phyloP scores from a whole-genome alignment of 1,284 basidiomycete genomes.

The Somion occarium region DNA sequence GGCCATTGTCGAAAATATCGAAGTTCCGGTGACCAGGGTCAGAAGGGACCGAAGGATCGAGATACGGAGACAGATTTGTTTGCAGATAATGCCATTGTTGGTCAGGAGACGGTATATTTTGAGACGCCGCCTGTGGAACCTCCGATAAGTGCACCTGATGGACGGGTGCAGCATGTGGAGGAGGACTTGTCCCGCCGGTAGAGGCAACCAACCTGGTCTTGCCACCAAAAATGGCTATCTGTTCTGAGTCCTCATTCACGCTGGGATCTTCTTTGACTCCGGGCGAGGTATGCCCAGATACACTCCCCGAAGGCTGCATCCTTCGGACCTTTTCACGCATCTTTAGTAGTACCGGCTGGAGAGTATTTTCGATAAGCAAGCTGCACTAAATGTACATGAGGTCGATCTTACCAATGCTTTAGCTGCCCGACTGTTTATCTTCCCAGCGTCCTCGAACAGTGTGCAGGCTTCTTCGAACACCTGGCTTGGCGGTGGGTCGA shows the following conservation, averaged over 20 bases:
- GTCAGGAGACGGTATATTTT: background rate
- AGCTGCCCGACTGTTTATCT: slow-evolving; percentile 21
- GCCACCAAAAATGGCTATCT: slow-evolving; percentile 5
- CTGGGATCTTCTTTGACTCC: background rate
- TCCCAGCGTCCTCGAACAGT: slow-evolving; percentile 22
- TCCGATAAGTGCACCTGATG: background rate
- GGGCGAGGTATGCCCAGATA: background rate
- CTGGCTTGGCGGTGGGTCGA: slow-evolving; percentile 25
- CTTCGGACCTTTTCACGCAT: slow-evolving; percentile 4
- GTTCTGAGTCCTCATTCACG: background rate
- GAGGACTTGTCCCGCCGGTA: background rate
- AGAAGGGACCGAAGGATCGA: background rate
- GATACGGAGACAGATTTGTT: too few relatives aligned
- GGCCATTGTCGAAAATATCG: background rate
- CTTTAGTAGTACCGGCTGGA: slow-evolving; percentile 1
- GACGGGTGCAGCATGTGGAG: background rate
- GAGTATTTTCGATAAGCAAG: too few relatives aligned
- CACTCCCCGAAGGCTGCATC: background rate
- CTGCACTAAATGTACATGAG: too few relatives aligned
- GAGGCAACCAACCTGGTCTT: slow-evolving; percentile 4
- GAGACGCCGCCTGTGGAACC: background rate
- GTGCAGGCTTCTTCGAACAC: slow-evolving; percentile 25
- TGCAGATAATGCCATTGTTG: background rate
- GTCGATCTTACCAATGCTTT: slow-evolving; percentile 19
- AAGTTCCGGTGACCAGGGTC: background rate